These are phyloP conservation scores for Picochlorum sp. DNA, from an alignment of 139 green algal genomes.

Conservation along the genomic window DNA sequence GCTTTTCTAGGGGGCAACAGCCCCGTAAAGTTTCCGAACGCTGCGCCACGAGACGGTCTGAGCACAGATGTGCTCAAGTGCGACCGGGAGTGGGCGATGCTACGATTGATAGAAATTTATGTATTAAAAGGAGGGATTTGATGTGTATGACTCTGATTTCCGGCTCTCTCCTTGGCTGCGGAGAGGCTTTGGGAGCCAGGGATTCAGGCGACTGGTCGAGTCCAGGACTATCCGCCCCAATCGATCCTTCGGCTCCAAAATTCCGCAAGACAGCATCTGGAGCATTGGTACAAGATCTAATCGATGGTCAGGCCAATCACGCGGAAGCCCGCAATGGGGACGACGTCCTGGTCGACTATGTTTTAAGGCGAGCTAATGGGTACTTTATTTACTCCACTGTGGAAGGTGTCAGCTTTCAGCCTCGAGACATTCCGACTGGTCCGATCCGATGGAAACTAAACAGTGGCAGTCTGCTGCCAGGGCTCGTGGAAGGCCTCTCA, in stretches of 20 bases:
- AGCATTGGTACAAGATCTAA: conserved; percentile 45
- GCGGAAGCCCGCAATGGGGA: conserved; percentile 30
- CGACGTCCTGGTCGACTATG: conserved; percentile 61
- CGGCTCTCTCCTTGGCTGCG: neutral
- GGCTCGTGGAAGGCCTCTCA: conserved; percentile 34
- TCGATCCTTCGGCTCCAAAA: conserved; percentile 20
- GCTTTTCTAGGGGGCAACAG: too few species aligned
- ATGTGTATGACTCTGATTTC: too few species aligned
- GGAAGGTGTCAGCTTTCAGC: conserved; percentile 74
- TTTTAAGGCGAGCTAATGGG: conserved; percentile 52
- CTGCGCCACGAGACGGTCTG: too few species aligned
- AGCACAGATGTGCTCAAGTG: too few species aligned
- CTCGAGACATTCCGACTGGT: conserved; percentile 54
- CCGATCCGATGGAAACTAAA: conserved; percentile 44
- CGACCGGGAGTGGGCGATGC: too few species aligned
- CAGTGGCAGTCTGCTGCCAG: conserved; percentile 14
- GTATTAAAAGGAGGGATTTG: too few species aligned
- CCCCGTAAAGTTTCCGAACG: too few species aligned
- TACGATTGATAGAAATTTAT: too few species aligned
- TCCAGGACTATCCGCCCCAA: conserved; percentile 28
- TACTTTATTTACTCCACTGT: conserved; percentile 66
- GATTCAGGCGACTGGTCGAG: conserved; percentile 35
- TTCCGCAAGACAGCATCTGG: conserved; percentile 38
- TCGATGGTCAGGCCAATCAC: conserved; percentile 7
- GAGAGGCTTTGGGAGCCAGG: neutral